These are phyloP conservation scores for Jackrogersella minutella DNA, from an alignment of 495 filamentous ascomycete genomes.

Conservation along the genomic window DNA sequence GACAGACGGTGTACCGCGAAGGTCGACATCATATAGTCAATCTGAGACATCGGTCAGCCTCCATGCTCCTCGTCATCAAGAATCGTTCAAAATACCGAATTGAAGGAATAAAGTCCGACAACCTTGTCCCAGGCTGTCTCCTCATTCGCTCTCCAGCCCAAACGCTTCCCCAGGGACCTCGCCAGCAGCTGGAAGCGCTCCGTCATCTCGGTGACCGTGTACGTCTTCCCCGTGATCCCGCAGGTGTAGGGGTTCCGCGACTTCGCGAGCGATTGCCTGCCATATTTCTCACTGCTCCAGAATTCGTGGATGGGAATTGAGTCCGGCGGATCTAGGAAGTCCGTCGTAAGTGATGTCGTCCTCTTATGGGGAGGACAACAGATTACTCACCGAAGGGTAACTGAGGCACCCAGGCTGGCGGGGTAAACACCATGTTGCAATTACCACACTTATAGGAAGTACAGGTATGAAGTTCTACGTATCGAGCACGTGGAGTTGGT, in stretches of 20 bases:
- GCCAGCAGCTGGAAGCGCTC: slow-evolving; percentile 75
- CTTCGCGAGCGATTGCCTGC: slow-evolving; percentile 67
- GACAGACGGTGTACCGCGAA: slow-evolving; percentile 81
- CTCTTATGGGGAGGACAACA: slow-evolving; percentile 8
- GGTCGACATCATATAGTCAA: slow-evolving; percentile 78
- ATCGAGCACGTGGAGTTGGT: not conserved
- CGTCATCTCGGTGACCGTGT: slow-evolving; percentile 69
- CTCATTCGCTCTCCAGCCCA: slow-evolving; percentile 77
- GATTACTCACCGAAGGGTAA: slow-evolving; percentile 62
- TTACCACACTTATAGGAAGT: not conserved
- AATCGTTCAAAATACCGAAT: slow-evolving; percentile 66
- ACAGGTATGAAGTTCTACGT: not conserved
- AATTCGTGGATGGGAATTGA: slow-evolving; percentile 80
- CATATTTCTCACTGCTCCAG: slow-evolving; percentile 77
- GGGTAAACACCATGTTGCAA: slow-evolving; percentile 76
- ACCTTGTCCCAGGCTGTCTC: slow-evolving; percentile 90
- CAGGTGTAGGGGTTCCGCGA: slow-evolving; percentile 83
- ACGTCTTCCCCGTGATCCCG: slow-evolving; percentile 76
- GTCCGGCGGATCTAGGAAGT: slow-evolving; percentile 68
- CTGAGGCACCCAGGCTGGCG: slow-evolving; percentile 72
- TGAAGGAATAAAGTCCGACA: slow-evolving; percentile 76
- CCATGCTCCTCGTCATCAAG: not conserved
- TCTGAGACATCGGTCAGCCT: slow-evolving; percentile 55
- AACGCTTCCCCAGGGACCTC: slow-evolving; percentile 71
- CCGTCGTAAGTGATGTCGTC: slow-evolving; percentile 8